Evolutionary conservation across 257 asterid species (phyloP).

Genomic region (Perilla frutescens): DNA sequence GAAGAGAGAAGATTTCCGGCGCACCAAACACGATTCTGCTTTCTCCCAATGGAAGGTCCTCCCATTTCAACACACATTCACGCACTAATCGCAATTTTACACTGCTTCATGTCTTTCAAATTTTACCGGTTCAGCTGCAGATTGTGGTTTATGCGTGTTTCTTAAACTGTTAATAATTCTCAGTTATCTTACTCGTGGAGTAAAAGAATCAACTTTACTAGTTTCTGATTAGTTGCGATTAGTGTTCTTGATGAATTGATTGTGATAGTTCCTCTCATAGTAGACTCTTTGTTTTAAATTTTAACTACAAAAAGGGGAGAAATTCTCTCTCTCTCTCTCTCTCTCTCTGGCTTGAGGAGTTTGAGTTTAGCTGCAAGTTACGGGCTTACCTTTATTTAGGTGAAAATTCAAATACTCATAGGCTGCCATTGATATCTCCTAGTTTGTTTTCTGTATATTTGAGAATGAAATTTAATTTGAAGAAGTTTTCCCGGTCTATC

Average conservation of each 20-base stretch:
- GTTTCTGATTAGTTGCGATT: constrained; percentile 2
- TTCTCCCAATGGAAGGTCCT: constrained; percentile 90
- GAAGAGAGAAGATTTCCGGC: constrained; percentile 75
- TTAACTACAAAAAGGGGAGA: background rate
- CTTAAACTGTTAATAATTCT: background rate
- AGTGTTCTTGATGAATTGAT: constrained; percentile 10
- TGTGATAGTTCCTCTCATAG: background rate
- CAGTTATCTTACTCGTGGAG: background rate
- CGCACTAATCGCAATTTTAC: background rate
- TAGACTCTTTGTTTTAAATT: background rate
- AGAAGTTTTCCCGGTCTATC: background rate
- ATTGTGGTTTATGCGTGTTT: background rate
- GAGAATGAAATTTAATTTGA: background rate
- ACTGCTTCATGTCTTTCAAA: background rate
- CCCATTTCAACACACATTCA: background rate
- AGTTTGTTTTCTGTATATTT: constrained; percentile 3
- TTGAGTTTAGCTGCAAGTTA: constrained; percentile 15
- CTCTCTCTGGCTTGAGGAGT: background rate
- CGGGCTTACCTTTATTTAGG: background rate
- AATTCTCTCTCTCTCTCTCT: background rate
- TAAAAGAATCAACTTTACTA: background rate
- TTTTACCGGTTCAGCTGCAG: constrained; percentile 22
- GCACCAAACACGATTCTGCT: constrained; percentile 79
- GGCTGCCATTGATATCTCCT: constrained; percentile 16
- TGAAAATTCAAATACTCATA: background rate